Evolutionary conservation across 2,329 filamentous ascomycete species (phyloP).

Genomic region (Zalaria sp.): DNA sequence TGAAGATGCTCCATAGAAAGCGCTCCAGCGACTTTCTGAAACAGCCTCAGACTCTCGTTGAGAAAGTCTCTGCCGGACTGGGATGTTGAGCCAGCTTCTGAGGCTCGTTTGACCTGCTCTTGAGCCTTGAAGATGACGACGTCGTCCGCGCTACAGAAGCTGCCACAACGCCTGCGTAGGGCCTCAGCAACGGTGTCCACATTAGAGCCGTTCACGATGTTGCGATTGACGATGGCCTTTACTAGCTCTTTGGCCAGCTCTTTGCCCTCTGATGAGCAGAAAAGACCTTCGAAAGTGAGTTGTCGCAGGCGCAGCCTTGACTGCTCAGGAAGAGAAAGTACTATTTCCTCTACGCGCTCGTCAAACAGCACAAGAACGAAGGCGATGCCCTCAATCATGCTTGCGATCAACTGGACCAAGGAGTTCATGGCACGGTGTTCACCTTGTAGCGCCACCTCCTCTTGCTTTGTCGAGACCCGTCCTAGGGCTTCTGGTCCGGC

Average conservation of each 20-base stretch:
- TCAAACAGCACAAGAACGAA: conserved; percentile 93
- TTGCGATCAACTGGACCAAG: conserved; percentile 69
- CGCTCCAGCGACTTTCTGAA: conserved; percentile 75
- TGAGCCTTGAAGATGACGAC: conserved; percentile 98
- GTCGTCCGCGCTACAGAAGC: conserved; percentile 94
- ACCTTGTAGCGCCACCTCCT: conserved; percentile 82
- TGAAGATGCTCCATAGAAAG: conserved; percentile 70
- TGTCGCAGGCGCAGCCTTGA: conserved; percentile 56
- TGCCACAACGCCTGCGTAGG: conserved; percentile 81
- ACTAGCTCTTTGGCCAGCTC: conserved; percentile 88
- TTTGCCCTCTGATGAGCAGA: conserved; percentile 64
- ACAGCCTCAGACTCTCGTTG: conserved; percentile 77
- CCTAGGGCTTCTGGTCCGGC: conserved; percentile 81
- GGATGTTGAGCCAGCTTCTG: conserved; percentile 60
- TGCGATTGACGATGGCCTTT: conserved; percentile 95
- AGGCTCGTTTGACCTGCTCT: conserved; percentile 79
- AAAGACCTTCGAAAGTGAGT: conserved; percentile 78
- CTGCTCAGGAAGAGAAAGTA: conserved; percentile 56
- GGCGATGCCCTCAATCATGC: conserved; percentile 90
- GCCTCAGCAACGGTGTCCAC: conserved; percentile 95
- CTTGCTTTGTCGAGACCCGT: conserved; percentile 65
- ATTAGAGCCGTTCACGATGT: conserved; percentile 91
- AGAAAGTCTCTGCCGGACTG: conserved; percentile 67
- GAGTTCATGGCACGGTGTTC: conserved; percentile 89
- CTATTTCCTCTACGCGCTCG: conserved; percentile 80